phyloP scores from a whole-genome alignment of 495 filamentous ascomycete species.

The Jackrogersella minutella region DNA sequence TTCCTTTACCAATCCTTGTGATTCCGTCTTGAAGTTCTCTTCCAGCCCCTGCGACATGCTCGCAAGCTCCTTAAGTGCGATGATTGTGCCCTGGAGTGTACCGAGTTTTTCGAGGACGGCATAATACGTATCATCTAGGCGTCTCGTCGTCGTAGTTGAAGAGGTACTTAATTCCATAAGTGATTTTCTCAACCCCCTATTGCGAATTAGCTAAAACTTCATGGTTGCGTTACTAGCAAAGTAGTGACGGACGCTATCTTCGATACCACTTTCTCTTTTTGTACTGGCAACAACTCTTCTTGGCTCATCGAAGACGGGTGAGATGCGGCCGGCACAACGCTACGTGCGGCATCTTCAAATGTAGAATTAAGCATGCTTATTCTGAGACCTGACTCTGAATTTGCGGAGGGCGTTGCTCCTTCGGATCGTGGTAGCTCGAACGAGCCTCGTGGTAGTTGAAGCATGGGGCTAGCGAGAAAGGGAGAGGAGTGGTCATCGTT shows the following conservation, averaged over 20 bases:
- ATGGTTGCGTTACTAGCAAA: neutral
- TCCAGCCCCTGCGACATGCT: conserved; percentile 67
- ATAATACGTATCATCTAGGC: conserved; percentile 88
- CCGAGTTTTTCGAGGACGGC: conserved; percentile 80
- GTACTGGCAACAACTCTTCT: conserved; percentile 49
- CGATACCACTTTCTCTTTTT: conserved; percentile 52
- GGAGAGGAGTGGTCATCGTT: conserved; percentile 44
- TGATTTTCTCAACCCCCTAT: conserved; percentile 53
- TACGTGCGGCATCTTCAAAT: conserved; percentile 40
- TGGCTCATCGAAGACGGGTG: conserved; percentile 34
- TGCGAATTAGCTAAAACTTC: conserved; percentile 24
- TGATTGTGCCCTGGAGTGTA: conserved; percentile 71
- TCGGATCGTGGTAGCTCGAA: conserved; percentile 53
- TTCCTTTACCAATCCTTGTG: conserved; percentile 66
- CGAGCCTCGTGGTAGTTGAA: conserved; percentile 45
- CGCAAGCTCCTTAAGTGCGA: conserved; percentile 73
- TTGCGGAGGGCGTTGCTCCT: conserved; percentile 52
- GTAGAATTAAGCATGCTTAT: conserved; percentile 49
- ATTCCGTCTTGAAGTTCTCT: conserved; percentile 67
- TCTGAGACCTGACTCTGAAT: conserved; percentile 52
- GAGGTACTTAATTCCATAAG: conserved; percentile 54
- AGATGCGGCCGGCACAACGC: neutral
- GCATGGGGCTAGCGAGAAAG: conserved; percentile 40
- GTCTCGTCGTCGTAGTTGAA: conserved; percentile 67
- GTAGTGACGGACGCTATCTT: conserved; percentile 50